Conservation (phyloP, 148 eudicot genomes). For the Dysphania ambrosioides region DNA sequence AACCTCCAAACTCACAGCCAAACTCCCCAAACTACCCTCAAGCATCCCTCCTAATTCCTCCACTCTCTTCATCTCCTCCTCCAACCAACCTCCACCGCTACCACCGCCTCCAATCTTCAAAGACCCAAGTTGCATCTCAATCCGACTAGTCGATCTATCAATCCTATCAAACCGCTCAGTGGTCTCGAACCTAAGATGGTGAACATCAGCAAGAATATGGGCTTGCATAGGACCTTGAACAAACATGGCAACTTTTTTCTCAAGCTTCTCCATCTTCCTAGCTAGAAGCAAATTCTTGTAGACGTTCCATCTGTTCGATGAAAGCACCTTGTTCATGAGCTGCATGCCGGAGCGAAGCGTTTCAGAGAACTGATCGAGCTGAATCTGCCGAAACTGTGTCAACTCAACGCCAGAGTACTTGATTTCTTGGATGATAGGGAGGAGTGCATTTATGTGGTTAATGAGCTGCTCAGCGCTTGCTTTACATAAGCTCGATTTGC, state of each 20-base stretch:
- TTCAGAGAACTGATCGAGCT: slow-evolving; percentile 60
- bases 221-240: slow-evolving; percentile 64
- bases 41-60: slow-evolving; percentile 42
- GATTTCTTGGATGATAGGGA: slow-evolving; percentile 74
- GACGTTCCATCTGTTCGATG: slow-evolving; percentile 66
- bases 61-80: slow-evolving; percentile 50
- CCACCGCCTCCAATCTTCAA: slow-evolving; percentile 50
- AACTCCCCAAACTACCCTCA: slow-evolving; percentile 45
- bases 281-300: slow-evolving; percentile 61
- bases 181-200: slow-evolving; percentile 58
- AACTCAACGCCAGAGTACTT: slow-evolving; percentile 75
- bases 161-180: slow-evolving; percentile 60
- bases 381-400: slow-evolving; percentile 56
- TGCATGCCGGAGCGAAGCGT: slow-evolving; percentile 45
- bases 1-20: slow-evolving; percentile 50
- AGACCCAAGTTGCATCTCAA: slow-evolving; percentile 53
- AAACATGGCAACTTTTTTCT: slow-evolving; percentile 50
- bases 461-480: slow-evolving; percentile 57
- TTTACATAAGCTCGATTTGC: slow-evolving; percentile 46
- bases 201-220: slow-evolving; percentile 85
- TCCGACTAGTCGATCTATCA: slow-evolving; percentile 36
- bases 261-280: slow-evolving; percentile 78
- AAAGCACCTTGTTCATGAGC: slow-evolving; percentile 50
- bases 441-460: slow-evolving; percentile 40
- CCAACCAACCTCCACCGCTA: slow-evolving; percentile 41